Base-by-base conservation (phyloP, 2,329 filamentous ascomycete species). In the Ophiosphaerella narmari region DNA sequence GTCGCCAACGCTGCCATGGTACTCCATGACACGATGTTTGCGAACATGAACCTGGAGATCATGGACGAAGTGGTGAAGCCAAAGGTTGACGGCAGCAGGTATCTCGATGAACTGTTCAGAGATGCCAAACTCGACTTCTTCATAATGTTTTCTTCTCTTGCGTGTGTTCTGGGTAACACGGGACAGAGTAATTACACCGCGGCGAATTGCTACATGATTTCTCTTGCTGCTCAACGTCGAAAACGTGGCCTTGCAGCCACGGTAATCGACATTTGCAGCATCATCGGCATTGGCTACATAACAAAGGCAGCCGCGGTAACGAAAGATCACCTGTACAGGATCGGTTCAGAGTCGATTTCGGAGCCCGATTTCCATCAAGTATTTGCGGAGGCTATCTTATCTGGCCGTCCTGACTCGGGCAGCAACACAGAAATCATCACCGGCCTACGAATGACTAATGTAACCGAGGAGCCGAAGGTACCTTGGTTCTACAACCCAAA, bases 221-320 rank as follows among this genome's bases (percentile, higher is more conserved):
- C 56, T 1, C 57, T 82, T 0, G 74, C 71, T 0, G 39, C 54
- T 0, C 65, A 76, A 13, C 62, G 80, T 4, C 51, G 73, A 0
- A 55, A 54, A 1, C 68, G 74, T 3, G 77, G 77, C 0, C 50
- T 77, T 0, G 65, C 71, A 4, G 78, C 54, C 1, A 74, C 73
- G 1, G 64, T 67, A 2, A 43, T 66, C 4, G 39, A 50, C 5
- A 21, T 80, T 4, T 73, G 75, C 1, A 45, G 59, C 5, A 59
- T 81, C 1, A 47, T 73, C 0, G 80, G 76, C 5, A 54, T 75
- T 1, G 80, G 80, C 0, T 78, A 77, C 50, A 62, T 78, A 29
- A 16, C 14, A n/a, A 18, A 14, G 21, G 12, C 18, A 18, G 26
- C 16, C 13, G 26, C n/a, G 12, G 3, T 5, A 11, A 7, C 26